Conservation (phyloP, 2,329 filamentous ascomycete species). For the Fusarium torulosum region DNA sequence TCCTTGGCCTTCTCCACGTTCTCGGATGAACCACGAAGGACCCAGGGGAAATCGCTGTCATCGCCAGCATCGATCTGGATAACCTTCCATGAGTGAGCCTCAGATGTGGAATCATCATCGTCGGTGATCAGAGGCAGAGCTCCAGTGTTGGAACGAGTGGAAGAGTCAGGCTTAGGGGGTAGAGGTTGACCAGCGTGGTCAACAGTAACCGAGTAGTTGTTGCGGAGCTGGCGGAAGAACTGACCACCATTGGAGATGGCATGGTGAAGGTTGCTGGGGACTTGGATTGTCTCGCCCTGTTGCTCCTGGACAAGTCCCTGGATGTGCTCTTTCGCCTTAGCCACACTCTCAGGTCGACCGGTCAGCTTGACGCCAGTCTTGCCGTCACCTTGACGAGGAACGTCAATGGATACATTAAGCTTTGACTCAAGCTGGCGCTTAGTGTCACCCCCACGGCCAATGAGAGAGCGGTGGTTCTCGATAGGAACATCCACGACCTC, state of each 20-base stretch:
- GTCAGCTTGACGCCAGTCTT: conserved; percentile 88
- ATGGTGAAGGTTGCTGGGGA: conserved; percentile 88
- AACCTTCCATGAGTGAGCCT: conserved; percentile 86
- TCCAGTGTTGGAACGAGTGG: conserved; percentile 68
- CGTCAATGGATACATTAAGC: conserved; percentile 88
- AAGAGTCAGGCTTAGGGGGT: conserved; percentile 74
- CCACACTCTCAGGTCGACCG: conserved; percentile 82
- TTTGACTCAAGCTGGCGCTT: conserved; percentile 87
- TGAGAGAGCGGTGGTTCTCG: conserved; percentile 90
- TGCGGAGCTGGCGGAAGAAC: conserved; percentile 91
- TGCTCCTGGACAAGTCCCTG: conserved; percentile 82
- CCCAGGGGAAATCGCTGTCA: conserved; percentile 86
- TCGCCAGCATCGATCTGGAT: conserved; percentile 73
- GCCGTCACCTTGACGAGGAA: conserved; percentile 88
- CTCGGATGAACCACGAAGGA: conserved; percentile 82
- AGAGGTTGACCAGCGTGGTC: conserved; percentile 87
- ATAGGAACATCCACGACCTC: conserved; percentile 84
- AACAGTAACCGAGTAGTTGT: conserved; percentile 88
- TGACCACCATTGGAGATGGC: conserved; percentile 87
- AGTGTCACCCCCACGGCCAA: conserved; percentile 90
- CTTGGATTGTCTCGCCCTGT: conserved; percentile 86
- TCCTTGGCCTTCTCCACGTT: conserved; percentile 85
- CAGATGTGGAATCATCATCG: conserved; percentile 72
- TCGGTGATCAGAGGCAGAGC: conserved; percentile 94
- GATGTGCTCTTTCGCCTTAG: conserved; percentile 89